A percentile compares a stretch with the other conserved stretches of the same genome.
phyloP scores from a whole-genome alignment of 2,329 filamentous ascomycete species.

The Arthroderma sp. region DNA sequence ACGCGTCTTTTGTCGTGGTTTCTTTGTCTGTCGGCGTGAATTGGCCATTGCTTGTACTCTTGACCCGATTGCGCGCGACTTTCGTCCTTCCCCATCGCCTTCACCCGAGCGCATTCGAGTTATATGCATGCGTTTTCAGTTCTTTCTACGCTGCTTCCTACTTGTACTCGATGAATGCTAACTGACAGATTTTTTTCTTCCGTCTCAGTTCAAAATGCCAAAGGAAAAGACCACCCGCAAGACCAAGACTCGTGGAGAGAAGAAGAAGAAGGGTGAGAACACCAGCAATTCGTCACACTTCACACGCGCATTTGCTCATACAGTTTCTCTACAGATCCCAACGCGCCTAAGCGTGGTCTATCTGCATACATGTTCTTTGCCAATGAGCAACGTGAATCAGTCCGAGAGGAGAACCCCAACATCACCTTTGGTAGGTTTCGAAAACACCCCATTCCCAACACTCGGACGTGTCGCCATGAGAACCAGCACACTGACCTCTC shows the following conservation, averaged over 20 bases:
- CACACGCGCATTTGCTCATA: not conserved
- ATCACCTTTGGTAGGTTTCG: slow-evolving; percentile 74
- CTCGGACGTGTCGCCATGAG: not conserved
- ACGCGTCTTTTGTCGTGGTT: no score
- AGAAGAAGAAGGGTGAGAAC: slow-evolving; percentile 58
- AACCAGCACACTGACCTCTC: not conserved
- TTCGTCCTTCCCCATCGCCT: no score
- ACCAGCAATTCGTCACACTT: not conserved
- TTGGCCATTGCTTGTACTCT: no score
- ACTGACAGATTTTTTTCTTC: not conserved
- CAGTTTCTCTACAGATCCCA: slow-evolving; percentile 54
- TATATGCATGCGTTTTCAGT: not conserved
- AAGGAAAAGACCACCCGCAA: slow-evolving; percentile 54
- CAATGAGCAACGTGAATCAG: slow-evolving; percentile 97
- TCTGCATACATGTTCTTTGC: slow-evolving; percentile 99
- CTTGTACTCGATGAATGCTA: not conserved
- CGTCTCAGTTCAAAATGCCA: slow-evolving; percentile 42
- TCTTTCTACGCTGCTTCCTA: not conserved
- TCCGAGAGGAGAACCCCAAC: slow-evolving; percentile 94
- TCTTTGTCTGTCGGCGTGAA: no score
- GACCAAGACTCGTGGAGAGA: slow-evolving; percentile 45
- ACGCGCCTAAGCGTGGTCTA: slow-evolving; percentile 97
- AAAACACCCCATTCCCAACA: not conserved
- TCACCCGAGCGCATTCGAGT: no score
- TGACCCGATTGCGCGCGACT: no score